Evolutionary conservation across 2,329 filamentous ascomycete genomes (phyloP), one percentile per base, ranked within the genome.

Genomic region (Talaromyces sp.): DNA sequence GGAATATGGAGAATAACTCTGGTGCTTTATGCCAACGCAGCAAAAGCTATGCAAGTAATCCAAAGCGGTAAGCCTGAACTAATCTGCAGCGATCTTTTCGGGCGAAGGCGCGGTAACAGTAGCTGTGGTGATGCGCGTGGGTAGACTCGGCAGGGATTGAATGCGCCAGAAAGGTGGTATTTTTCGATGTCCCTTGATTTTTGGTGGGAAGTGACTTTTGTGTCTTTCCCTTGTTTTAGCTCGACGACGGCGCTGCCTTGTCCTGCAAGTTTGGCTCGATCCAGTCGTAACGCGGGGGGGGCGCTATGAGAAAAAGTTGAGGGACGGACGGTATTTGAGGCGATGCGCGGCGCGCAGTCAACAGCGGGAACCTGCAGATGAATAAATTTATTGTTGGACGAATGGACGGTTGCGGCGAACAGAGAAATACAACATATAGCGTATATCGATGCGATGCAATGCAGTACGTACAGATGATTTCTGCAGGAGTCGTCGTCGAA

Each of bases 11-110:
- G 47, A 63, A 63, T 45, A 31, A 54, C 59, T 39, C 43, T n/a
- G 39, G 13, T 33, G 19, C 13, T 19, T 60, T 52, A 49, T 66
- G 66, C 66, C 66, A 68, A 64, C 66, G 57, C 66, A 68, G 62
- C 64, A 67, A 56, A 56, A 52, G 19, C 35, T 66, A 67, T 68
- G 66, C 66, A 68, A 33, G 66, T 65, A 58, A 64, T 62, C 66
- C 52, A 67, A 68, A 64, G 66, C 57, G 66, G 66, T 64, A 68
- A 63, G 66, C 62, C 64, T 62, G 65, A 64, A 59, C 66, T 57
- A 57, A 62, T 54, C 50, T 59, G 64, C 57, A 66, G 52, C 45
- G 52, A 66, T 68, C 66, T 62, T 50, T 64, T 47, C 37, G 60
- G 39, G 64, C 41, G 60, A 35, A 58, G 9, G 56, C 37, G 56